Percentiles rank a stretch among this genome's conserved stretches.
phyloP scores from a whole-genome alignment of 73 alveolate genomes.

The Blepharisma stoltei region DNA sequence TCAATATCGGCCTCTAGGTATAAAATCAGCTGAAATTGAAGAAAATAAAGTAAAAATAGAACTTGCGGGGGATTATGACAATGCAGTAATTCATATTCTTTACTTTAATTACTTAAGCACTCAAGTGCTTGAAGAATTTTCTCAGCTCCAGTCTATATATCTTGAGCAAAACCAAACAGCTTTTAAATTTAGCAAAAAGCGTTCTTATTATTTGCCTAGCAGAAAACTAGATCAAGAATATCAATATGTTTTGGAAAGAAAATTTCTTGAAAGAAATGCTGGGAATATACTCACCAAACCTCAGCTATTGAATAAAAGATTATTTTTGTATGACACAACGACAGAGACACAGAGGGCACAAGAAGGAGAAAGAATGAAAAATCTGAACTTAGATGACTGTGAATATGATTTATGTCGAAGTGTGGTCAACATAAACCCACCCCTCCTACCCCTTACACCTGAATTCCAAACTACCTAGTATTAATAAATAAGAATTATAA shows the following conservation, averaged over 20 bases:
- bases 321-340: slow-evolving; percentile 41
- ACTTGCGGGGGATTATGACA: background rate
- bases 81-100: background rate
- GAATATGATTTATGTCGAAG: no score
- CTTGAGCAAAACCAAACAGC: background rate
- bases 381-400: background rate
- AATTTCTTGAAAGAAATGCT: slow-evolving; percentile 35
- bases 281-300: slow-evolving; percentile 64
- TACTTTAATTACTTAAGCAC: background rate
- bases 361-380: slow-evolving; percentile 46
- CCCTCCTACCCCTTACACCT: no score
- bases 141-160: background rate
- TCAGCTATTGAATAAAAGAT: slow-evolving; percentile 45
- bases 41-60: background rate
- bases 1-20: background rate
- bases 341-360: slow-evolving; percentile 70
- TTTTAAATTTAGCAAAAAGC: background rate
- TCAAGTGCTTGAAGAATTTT: background rate
- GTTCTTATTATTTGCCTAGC: slow-evolving; percentile 17
- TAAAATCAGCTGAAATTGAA: background rate
- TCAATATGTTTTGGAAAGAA: slow-evolving; percentile 58
- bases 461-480: no score
- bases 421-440: no score
- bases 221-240: slow-evolving; percentile 53
- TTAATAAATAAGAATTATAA: no score